Evolutionary conservation across 345 rosid species (phyloP).

Genomic region (Isatis tinctoria): DNA sequence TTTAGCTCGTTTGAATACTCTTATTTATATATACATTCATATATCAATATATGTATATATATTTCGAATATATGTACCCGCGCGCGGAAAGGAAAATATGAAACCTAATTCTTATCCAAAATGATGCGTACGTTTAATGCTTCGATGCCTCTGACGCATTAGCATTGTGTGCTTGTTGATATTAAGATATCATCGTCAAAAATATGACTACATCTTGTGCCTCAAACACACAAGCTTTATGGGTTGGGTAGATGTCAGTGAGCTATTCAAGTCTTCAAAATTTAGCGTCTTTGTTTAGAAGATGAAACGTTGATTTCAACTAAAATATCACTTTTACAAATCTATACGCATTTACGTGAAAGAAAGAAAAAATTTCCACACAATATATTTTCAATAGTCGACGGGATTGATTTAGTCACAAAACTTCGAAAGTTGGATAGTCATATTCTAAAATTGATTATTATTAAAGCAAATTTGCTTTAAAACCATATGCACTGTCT

Average conservation of each 20-base stretch:
- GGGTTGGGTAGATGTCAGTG: neutral
- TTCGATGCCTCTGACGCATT: neutral
- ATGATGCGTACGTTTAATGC: constrained; percentile 7
- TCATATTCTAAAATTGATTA: constrained; percentile 8
- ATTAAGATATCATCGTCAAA: neutral
- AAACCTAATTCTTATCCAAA: constrained; percentile 7
- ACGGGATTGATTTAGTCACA: constrained; percentile 18
- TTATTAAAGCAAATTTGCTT: constrained; percentile 17
- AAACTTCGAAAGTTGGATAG: constrained; percentile 15
- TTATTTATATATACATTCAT: too few species aligned
- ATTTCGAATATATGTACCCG: neutral
- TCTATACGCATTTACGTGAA: neutral
- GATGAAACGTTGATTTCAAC: neutral
- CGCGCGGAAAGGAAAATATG: neutral
- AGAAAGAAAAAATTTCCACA: neutral
- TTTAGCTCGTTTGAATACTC: too few species aligned
- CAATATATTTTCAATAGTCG: neutral
- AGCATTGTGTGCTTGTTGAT: neutral
- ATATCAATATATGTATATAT: neutral
- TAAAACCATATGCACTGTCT: constrained; percentile 28
- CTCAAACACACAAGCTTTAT: neutral
- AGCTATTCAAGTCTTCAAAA: neutral
- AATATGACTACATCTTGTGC: neutral
- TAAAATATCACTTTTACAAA: neutral
- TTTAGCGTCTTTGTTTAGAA: neutral